Percentiles rank a stretch among this genome's conserved stretches.
phyloP scores from a whole-genome alignment of 1,139 yeast genomes.

The Hemisphaericaspora subhashii region DNA sequence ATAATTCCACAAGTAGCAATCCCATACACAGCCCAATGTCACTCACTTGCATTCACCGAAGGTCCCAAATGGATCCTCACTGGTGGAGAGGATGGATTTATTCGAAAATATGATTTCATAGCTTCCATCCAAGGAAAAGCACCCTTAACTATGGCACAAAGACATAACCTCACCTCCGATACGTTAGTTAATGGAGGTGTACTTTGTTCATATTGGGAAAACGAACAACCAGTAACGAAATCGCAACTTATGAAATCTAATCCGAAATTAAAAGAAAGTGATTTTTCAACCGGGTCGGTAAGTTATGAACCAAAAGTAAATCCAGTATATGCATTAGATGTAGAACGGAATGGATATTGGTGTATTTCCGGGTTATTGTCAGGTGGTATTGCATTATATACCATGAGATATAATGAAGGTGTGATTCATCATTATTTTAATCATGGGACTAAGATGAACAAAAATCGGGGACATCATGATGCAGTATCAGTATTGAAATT shows the following conservation, averaged over 20 bases:
- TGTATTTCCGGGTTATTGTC: conserved; percentile 75
- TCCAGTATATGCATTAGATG: conserved; percentile 87
- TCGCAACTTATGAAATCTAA: conserved; percentile 37
- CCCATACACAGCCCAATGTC: conserved; percentile 69
- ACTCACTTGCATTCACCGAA: conserved; percentile 73
- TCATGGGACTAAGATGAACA: conserved; percentile 26
- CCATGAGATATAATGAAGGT: conserved; percentile 85
- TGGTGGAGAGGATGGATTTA: conserved; percentile 96
- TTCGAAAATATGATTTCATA: conserved; percentile 83
- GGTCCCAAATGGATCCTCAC: conserved; percentile 89
- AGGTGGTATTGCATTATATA: conserved; percentile 87
- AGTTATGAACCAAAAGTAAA: conserved; percentile 67
- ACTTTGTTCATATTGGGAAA: conserved; percentile 87
- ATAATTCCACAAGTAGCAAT: conserved; percentile 71
- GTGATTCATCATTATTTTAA: conserved; percentile 72
- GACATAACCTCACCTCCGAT: conserved; percentile 69
- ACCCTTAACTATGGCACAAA: conserved; percentile 88
- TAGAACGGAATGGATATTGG: conserved; percentile 82
- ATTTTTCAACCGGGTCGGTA: conserved; percentile 41
- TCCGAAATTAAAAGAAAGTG: conserved; percentile 46
- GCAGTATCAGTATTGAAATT: conserved; percentile 74
- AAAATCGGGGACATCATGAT: conserved; percentile 53
- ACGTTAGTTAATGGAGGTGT: conserved; percentile 84
- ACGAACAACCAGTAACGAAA: conserved; percentile 74
- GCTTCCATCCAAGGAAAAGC: conserved; percentile 87